These are phyloP conservation scores for Gamarada debralockiae DNA, from an alignment of 495 filamentous ascomycete species.

Conservation along the genomic window DNA sequence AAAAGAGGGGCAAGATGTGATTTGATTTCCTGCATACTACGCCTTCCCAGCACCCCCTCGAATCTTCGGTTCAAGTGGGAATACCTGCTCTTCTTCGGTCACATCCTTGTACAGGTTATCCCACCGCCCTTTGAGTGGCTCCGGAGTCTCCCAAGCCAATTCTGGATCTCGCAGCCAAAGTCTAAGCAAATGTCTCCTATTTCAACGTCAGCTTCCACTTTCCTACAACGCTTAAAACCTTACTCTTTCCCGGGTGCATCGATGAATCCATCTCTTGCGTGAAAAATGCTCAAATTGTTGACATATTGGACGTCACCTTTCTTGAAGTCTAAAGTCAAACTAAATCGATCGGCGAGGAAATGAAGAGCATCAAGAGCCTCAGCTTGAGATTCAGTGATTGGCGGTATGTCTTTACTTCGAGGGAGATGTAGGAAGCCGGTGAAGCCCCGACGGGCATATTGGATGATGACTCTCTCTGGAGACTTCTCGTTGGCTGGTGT, in stretches of 20 bases:
- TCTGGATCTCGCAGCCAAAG: constrained; percentile 57
- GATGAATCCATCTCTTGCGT: constrained; percentile 42
- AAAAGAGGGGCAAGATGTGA: too few relatives aligned
- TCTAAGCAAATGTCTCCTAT: constrained; percentile 52
- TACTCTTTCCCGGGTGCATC: constrained; percentile 44
- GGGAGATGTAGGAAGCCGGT: constrained; percentile 52
- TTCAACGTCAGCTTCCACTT: constrained; percentile 13
- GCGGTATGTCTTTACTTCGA: constrained; percentile 47
- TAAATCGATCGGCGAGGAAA: constrained; percentile 54
- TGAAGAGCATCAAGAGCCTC: constrained; percentile 65
- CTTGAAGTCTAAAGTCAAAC: constrained; percentile 48
- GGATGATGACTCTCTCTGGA: constrained; percentile 48
- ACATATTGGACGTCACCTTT: constrained; percentile 50
- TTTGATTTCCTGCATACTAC: too few relatives aligned
- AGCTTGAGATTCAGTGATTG: constrained; percentile 61
- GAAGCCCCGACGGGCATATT: constrained; percentile 54
- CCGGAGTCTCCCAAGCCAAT: constrained; percentile 50
- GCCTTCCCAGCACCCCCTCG: constrained; percentile 19
- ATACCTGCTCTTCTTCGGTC: constrained; percentile 41
- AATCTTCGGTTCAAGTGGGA: constrained; percentile 50
- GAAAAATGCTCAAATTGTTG: constrained; percentile 51
- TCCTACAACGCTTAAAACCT: constrained; percentile 16
- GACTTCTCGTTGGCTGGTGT: constrained; percentile 35
- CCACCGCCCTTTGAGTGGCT: constrained; percentile 42
- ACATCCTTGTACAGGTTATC: constrained; percentile 48